Percentiles rank a stretch among this genome's conserved stretches.
Conservation (phyloP, 2,329 filamentous ascomycete genomes). For the Sporothrix sp. region DNA sequence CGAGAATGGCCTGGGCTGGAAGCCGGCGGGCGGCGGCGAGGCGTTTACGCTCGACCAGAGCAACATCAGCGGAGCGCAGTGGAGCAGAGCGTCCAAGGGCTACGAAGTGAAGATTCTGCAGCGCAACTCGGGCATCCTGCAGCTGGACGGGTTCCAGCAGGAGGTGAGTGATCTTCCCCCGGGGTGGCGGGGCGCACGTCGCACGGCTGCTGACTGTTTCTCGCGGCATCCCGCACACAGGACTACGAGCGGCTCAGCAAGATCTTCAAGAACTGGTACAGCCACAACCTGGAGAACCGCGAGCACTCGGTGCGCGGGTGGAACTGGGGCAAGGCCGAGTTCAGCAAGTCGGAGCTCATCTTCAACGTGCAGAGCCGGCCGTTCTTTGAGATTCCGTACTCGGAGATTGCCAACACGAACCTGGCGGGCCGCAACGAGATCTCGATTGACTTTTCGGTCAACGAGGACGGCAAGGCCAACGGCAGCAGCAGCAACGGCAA, state of each 20-base stretch:
- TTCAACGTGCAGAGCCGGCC: constrained; percentile 97
- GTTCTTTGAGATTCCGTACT: constrained; percentile 93
- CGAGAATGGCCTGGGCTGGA: constrained; percentile 92
- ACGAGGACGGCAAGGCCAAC: constrained; percentile 63
- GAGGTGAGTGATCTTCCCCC: constrained; percentile 42
- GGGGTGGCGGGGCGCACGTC: neutral
- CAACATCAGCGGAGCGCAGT: constrained; percentile 81
- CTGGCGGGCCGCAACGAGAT: constrained; percentile 96
- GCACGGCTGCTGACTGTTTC: no score
- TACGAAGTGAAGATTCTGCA: constrained; percentile 89
- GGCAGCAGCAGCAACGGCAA: constrained; percentile 40
- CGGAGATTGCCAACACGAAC: constrained; percentile 96
- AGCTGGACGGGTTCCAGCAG: constrained; percentile 89
- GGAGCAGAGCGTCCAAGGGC: constrained; percentile 86
- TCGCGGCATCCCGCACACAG: no score
- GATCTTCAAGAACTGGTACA: constrained; percentile 97
- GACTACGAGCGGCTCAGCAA: constrained; percentile 86
- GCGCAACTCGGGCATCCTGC: constrained; percentile 74
- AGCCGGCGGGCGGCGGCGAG: constrained; percentile 74
- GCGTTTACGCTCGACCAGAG: constrained; percentile 86
- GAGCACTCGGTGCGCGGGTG: constrained; percentile 93
- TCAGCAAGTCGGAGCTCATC: constrained; percentile 84
- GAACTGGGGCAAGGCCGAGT: constrained; percentile 99
- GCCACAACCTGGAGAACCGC: constrained; percentile 79
- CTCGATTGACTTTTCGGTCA: constrained; percentile 82